Evolutionary conservation across 2,329 filamentous ascomycete species (phyloP).

Genomic region (Penicillium sp.): DNA sequence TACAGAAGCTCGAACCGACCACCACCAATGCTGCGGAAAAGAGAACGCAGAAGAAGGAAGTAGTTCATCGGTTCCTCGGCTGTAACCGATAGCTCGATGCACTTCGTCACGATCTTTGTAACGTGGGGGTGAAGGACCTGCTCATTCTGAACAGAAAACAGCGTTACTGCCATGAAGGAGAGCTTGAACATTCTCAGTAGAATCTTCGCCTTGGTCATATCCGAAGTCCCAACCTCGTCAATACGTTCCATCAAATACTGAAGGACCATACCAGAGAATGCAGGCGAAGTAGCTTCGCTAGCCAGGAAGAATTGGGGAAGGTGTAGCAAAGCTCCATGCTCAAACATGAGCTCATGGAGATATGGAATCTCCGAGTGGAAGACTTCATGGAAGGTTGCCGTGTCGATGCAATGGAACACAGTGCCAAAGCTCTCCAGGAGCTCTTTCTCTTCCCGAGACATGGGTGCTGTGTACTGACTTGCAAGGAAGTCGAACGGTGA

Average conservation of each 20-base stretch:
- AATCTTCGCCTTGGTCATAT: constrained; percentile 90
- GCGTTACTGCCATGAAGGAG: constrained; percentile 97
- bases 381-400: constrained; percentile 96
- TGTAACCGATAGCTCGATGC: constrained; percentile 91
- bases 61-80: constrained; percentile 99
- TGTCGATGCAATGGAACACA: constrained; percentile 97
- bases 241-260: constrained; percentile 97
- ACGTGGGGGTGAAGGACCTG: constrained; percentile 93
- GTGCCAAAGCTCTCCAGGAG: constrained; percentile 96
- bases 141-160: constrained; percentile 94
- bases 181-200: constrained; percentile 93
- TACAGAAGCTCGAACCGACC: constrained; percentile 97
- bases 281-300: constrained; percentile 96
- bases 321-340: constrained; percentile 89
- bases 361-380: constrained; percentile 97
- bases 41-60: constrained; percentile 84
- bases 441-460: constrained; percentile 95
- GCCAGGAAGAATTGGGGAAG: constrained; percentile 97
- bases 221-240: constrained; percentile 86
- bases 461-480: constrained; percentile 92
- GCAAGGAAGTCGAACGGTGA: constrained; percentile 90
- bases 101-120: constrained; percentile 95
- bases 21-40: constrained; percentile 95
- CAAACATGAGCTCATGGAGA: constrained; percentile 96
- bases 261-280: constrained; percentile 96